Percentiles rank a stretch among this genome's conserved stretches.
These are phyloP conservation scores for Friedmanniomyces simplex DNA, from an alignment of 495 filamentous ascomycete species.

Conservation along the genomic window DNA sequence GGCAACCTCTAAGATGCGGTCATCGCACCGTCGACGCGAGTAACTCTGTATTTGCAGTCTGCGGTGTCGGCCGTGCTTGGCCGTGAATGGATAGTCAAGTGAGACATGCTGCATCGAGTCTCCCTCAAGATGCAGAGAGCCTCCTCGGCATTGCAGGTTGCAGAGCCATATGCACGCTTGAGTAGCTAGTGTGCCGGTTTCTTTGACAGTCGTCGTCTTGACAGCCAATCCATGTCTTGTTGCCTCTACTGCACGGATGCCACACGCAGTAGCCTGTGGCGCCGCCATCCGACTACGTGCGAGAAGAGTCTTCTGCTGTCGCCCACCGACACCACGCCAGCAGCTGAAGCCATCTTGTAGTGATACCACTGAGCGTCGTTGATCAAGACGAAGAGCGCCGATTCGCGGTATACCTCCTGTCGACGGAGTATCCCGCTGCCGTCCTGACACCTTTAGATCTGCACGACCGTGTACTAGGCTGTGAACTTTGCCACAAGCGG, in stretches of 20 bases:
- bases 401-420: neutral
- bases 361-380: neutral
- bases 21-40: too few species aligned
- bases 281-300: neutral
- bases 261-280: neutral
- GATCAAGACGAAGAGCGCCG: neutral
- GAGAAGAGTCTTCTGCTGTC: neutral
- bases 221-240: constrained; percentile 1
- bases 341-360: neutral
- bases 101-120: neutral
- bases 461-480: neutral
- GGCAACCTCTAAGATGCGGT: too few species aligned
- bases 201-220: neutral
- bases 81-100: neutral
- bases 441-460: neutral
- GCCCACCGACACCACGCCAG: neutral
- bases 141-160: neutral
- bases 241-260: neutral
- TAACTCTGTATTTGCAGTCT: neutral
- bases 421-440: neutral
- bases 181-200: neutral
- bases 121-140: neutral
- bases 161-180: neutral
- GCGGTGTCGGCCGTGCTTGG: neutral
- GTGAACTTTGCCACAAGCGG: neutral